phyloP scores from a whole-genome alignment of 768 basidiomycete genomes.

The Amanita inopinata region DNA sequence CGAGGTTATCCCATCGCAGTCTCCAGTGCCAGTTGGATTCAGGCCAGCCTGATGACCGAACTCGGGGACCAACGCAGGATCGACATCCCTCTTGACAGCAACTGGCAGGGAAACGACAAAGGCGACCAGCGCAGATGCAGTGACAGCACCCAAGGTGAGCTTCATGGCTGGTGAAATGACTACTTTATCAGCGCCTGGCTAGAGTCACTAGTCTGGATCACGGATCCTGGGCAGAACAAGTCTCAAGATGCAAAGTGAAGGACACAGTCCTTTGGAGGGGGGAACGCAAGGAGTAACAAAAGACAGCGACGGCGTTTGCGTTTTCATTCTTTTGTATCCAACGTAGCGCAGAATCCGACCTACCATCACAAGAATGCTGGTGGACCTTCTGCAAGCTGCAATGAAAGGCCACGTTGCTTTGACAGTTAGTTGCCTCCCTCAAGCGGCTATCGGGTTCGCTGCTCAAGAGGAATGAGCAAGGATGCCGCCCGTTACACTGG shows the following conservation, averaged over 20 bases:
- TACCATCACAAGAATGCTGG: too few relatives aligned
- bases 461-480: too few relatives aligned
- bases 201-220: constrained; percentile 2
- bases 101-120: constrained; percentile 8
- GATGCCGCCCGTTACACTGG: too few relatives aligned
- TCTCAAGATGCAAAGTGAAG: not conserved
- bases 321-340: not conserved
- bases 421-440: too few relatives aligned
- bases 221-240: not conserved
- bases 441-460: too few relatives aligned
- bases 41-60: constrained; percentile 46
- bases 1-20: constrained; percentile 60
- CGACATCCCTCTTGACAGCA: constrained; percentile 43
- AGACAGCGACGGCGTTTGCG: too few relatives aligned
- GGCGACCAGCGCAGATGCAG: constrained; percentile 8
- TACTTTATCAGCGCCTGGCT: constrained; percentile 23
- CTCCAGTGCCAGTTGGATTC: constrained; percentile 62
- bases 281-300: not conserved
- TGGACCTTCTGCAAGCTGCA: too few relatives aligned
- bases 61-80: constrained; percentile 45
- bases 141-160: not conserved
- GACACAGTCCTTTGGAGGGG: constrained; percentile 1
- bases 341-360: not conserved
- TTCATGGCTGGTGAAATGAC: constrained; percentile 1
- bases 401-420: too few relatives aligned